Percentiles rank a stretch among this genome's conserved stretches.
Evolutionary conservation across 495 filamentous ascomycete genomes (phyloP).

Genomic region (Talaromyces liani): DNA sequence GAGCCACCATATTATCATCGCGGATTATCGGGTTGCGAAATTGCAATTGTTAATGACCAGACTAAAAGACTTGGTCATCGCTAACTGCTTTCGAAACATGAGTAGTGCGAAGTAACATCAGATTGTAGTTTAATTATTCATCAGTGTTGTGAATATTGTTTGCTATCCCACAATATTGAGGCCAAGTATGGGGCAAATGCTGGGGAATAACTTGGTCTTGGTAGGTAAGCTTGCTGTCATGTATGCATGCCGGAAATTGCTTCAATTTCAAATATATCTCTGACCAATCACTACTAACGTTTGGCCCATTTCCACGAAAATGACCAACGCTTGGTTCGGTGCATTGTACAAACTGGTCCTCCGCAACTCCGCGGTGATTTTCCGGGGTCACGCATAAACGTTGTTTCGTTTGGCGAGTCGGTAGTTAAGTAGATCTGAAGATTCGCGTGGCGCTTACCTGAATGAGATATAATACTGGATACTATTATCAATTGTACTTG

Average conservation of each 20-base stretch:
- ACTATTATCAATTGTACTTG: neutral
- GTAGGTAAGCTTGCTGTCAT: neutral
- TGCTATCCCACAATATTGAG: neutral
- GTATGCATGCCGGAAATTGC: neutral
- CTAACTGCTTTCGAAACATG: neutral
- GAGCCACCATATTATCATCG: neutral
- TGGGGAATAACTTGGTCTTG: neutral
- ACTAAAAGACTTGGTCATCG: neutral
- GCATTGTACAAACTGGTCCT: neutral
- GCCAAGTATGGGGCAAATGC: neutral
- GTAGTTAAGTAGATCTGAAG: neutral
- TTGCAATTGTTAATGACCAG: neutral
- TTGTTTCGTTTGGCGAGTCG: neutral
- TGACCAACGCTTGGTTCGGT: neutral
- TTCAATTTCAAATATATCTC: neutral
- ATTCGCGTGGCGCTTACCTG: neutral
- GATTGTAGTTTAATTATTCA: neutral
- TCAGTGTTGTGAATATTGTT: neutral
- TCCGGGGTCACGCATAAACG: neutral
- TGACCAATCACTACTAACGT: neutral
- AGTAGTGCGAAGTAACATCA: neutral
- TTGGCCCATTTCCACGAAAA: neutral
- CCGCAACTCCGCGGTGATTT: neutral
- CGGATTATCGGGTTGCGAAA: slow-evolving; percentile 1
- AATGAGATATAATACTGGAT: neutral